Evolutionary conservation across 306 rosid species (phyloP).

Genomic region (Prunus persica): DNA sequence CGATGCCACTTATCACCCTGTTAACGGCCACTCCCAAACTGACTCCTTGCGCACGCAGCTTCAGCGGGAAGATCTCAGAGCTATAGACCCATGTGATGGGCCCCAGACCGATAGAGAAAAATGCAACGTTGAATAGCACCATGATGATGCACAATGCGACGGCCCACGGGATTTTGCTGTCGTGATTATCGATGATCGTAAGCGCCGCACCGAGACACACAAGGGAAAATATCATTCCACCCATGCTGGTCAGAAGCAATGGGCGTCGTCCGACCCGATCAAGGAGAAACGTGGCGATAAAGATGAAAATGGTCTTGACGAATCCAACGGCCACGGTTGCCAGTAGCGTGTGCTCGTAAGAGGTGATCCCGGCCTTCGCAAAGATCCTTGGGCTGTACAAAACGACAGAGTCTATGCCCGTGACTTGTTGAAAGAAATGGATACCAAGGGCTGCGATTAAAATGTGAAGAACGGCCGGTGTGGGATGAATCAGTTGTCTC

Average conservation of each 20-base stretch:
- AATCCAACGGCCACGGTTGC: slow-evolving; percentile 38
- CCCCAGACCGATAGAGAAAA: slow-evolving; percentile 54
- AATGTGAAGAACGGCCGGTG: slow-evolving; percentile 48
- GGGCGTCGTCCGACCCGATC: neutral
- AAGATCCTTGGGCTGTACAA: slow-evolving; percentile 46
- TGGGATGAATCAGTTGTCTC: slow-evolving; percentile 26
- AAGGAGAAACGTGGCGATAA: slow-evolving; percentile 10
- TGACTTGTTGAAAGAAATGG: slow-evolving; percentile 45
- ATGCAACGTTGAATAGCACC: slow-evolving; percentile 20
- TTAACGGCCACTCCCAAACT: slow-evolving; percentile 45
- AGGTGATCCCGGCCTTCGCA: slow-evolving; percentile 34
- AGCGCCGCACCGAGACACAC: neutral
- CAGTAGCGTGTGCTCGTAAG: slow-evolving; percentile 1
- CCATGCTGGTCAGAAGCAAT: neutral
- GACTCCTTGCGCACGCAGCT: slow-evolving; percentile 44
- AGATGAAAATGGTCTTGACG: neutral
- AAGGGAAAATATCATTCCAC: neutral
- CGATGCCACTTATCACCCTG: slow-evolving; percentile 39
- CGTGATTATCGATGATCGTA: neutral
- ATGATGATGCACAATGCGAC: neutral
- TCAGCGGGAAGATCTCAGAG: slow-evolving; percentile 18
- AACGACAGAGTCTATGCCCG: slow-evolving; percentile 45
- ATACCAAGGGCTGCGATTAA: slow-evolving; percentile 35
- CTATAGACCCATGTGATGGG: slow-evolving; percentile 27
- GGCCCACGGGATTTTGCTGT: neutral